Base-by-base conservation (phyloP, 148 eudicot species). In the Gaultheria prostrata region DNA sequence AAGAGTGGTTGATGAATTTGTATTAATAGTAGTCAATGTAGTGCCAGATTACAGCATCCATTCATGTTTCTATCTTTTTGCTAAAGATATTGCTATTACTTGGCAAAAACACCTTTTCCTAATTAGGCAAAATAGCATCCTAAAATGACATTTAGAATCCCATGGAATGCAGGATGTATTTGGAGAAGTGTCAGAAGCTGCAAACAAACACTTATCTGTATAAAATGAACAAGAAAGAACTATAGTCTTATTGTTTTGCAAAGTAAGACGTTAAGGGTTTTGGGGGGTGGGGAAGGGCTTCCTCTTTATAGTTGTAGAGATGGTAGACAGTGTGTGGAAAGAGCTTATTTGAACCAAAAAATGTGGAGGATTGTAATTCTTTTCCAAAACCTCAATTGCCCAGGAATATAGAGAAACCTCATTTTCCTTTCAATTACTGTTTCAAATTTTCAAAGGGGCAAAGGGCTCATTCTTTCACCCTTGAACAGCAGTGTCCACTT, bases 361-460 rank as follows among this genome's bases (percentile, higher is more conserved):
- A 8, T 7, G n/a, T 73, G 48, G 24, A 39, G 48, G 24, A 39
- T 35, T 49, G 26, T 73, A 73, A 73, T 39, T 20, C 50, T 56
- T 76, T 49, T 28, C 59, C 33, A 11, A 76, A 76, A 49, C 57
- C 80, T 53, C 32, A 30, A 8, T 11, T 51, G n/a, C 43, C 21
- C 21, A 49, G 35, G 17, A 77, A 21, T 30, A 78, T 39, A 8
- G 59, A 11, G 81, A 56, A 3, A 3, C 80, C 12, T 51, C 45
- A 35, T 78, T 78, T 33, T 54, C 30, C 69, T 32, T 32, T n/a
- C 81, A 78, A 78, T 30, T 56, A 54, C 18, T 32, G 6, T 78
- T 28, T 18, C 65, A 77, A 17, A 20, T 33, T 79, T 54, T 56
- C 18, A 8, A 30, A 20, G 50, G 63, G 17, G 33, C 18, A 8